phyloP scores from a whole-genome alignment of 768 basidiomycete genomes.

The Leucosporidium creatinivorum region DNA sequence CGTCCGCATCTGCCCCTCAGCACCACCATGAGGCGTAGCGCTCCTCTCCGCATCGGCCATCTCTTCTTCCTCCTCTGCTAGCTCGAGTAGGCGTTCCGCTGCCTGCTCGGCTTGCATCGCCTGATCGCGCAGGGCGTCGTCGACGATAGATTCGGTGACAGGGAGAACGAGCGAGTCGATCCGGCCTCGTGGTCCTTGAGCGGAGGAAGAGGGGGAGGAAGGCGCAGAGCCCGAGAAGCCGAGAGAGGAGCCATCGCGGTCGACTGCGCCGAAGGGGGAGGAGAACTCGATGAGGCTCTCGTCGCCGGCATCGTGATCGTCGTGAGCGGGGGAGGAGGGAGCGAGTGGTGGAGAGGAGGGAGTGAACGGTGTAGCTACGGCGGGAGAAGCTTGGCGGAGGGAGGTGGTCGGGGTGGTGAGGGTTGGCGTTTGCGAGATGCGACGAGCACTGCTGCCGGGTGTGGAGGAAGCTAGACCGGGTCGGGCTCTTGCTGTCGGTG shows the following conservation, averaged over 20 bases:
- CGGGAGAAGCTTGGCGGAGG: too few relatives aligned
- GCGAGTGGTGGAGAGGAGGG: too few relatives aligned
- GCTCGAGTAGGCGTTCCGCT: constrained; percentile 75
- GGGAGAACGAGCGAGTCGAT: constrained; percentile 1
- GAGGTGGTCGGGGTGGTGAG: not conserved
- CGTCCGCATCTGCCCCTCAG: constrained; percentile 1
- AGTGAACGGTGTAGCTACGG: too few relatives aligned
- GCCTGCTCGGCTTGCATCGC: constrained; percentile 92
- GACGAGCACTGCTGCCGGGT: too few relatives aligned
- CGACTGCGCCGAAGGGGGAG: constrained; percentile 1
- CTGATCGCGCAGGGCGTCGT: constrained; percentile 75
- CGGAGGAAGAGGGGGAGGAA: not conserved
- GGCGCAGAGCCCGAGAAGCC: not conserved
- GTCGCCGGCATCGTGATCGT: not conserved
- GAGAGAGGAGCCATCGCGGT: constrained; percentile 1
- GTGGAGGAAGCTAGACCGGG: too few relatives aligned
- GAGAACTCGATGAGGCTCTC: not conserved
- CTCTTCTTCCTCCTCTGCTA: constrained; percentile 60
- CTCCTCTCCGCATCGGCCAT: not conserved
- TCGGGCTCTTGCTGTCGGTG: too few relatives aligned
- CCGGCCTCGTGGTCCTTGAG: not conserved
- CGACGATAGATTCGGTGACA: constrained; percentile 51
- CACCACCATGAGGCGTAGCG: not conserved
- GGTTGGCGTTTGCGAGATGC: not conserved
- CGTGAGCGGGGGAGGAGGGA: too few relatives aligned